These are phyloP conservation scores for Strobilomyces echinocephalus DNA, from an alignment of 768 basidiomycete species.

Conservation along the genomic window DNA sequence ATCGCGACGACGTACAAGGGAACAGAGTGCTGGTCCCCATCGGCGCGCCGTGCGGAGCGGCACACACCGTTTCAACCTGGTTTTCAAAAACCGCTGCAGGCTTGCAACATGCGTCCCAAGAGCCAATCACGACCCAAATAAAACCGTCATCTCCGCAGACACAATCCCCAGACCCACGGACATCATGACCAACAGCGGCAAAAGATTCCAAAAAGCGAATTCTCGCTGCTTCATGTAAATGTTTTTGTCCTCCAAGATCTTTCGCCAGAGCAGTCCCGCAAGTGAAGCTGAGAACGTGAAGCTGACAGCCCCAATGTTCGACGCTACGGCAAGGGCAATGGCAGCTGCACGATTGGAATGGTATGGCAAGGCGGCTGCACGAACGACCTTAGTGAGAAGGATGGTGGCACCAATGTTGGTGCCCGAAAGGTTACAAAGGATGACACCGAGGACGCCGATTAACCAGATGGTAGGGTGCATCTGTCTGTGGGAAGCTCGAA, in stretches of 20 bases:
- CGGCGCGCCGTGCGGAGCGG: no score
- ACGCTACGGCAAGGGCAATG: constrained; percentile 75
- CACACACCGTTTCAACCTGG: background rate
- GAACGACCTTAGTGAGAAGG: constrained; percentile 75
- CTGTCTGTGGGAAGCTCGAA: constrained; percentile 38
- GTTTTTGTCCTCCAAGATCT: constrained; percentile 50
- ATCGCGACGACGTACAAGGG: no score
- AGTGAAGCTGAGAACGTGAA: constrained; percentile 86
- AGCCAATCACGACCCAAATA: constrained; percentile 27
- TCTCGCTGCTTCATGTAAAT: constrained; percentile 53
- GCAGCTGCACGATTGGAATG: constrained; percentile 50
- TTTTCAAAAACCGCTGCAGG: background rate
- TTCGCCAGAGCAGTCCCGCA: constrained; percentile 81
- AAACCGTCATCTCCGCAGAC: constrained; percentile 67
- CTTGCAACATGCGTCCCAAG: background rate
- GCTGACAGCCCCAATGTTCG: constrained; percentile 87
- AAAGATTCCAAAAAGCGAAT: constrained; percentile 70
- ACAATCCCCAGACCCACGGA: constrained; percentile 64
- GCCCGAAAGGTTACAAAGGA: constrained; percentile 77
- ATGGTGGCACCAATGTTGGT: constrained; percentile 93
- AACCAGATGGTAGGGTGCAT: constrained; percentile 56
- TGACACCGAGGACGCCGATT: constrained; percentile 66
- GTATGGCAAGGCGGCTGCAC: constrained; percentile 36
- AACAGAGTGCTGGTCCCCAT: no score
- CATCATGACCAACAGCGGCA: constrained; percentile 65